Evolutionary conservation across 23 red algal species (phyloP).

Genomic region (Gracilaria caudata): DNA sequence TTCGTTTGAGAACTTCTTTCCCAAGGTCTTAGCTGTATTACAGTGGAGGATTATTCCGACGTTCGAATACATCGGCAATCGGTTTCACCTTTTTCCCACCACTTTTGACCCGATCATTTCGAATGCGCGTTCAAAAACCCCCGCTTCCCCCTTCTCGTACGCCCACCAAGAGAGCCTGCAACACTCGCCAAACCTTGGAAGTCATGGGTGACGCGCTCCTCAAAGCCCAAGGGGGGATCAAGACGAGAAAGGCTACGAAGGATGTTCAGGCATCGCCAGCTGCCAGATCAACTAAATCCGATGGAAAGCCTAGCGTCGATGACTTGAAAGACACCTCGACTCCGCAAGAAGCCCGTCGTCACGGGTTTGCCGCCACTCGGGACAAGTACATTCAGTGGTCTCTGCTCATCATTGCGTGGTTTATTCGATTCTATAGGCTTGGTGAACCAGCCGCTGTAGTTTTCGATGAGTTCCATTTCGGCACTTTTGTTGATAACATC

Average conservation of each 20-base stretch:
- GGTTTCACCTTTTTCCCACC: neutral
- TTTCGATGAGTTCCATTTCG: slow-evolving; percentile 98
- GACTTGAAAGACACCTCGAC: neutral
- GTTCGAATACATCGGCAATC: neutral
- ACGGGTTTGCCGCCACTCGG: neutral
- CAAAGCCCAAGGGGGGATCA: neutral
- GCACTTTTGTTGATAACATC: slow-evolving; percentile 87
- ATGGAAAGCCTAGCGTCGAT: neutral
- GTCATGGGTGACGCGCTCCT: neutral
- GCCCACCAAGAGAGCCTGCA: neutral
- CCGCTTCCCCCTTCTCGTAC: slow-evolving; percentile 12
- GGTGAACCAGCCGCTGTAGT: slow-evolving; percentile 82
- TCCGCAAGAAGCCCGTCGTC: neutral
- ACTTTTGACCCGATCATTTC: neutral
- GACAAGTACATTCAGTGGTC: slow-evolving; percentile 52
- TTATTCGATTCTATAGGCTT: slow-evolving; percentile 83
- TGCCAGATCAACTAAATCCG: neutral
- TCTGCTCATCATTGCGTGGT: slow-evolving; percentile 46
- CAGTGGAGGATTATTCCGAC: neutral
- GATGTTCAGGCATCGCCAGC: neutral
- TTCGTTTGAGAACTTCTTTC: neutral
- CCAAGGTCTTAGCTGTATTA: neutral
- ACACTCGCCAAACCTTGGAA: neutral
- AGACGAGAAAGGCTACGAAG: neutral
- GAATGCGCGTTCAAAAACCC: slow-evolving; percentile 9